Conservation (phyloP, 352 stramenopile species). For the Pythium scleroteichum region DNA sequence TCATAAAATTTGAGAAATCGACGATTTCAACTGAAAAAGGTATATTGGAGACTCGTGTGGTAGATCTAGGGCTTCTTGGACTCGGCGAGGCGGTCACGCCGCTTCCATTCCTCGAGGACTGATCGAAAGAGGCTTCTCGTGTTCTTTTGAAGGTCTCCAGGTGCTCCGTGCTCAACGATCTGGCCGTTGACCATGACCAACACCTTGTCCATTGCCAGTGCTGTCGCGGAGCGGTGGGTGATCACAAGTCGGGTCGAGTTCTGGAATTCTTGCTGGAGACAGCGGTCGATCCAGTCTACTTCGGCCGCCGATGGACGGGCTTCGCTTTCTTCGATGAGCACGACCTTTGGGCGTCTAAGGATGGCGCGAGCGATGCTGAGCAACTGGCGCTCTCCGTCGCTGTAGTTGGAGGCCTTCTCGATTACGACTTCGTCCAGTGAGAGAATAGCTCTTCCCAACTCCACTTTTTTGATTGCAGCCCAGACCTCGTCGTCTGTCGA, state of each 20-base stretch:
- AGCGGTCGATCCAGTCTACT: constrained; percentile 30
- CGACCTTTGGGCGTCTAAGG: constrained; percentile 71
- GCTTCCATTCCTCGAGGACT: constrained; percentile 60
- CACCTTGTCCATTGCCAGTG: constrained; percentile 95
- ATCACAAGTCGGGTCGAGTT: constrained; percentile 94
- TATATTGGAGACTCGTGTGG: not conserved
- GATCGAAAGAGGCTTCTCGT: constrained; percentile 50
- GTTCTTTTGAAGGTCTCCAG: constrained; percentile 79
- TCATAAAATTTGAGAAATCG: not conserved
- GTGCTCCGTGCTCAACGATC: constrained; percentile 87
- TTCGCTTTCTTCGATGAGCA: constrained; percentile 29
- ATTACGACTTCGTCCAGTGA: constrained; percentile 81
- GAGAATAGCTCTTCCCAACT: constrained; percentile 25
- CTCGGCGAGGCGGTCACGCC: constrained; percentile 10
- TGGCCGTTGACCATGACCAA: constrained; percentile 94
- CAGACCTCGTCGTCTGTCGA: constrained; percentile 56
- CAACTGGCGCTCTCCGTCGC: constrained; percentile 91
- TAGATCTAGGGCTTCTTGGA: constrained; percentile 24
- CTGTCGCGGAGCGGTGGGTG: constrained; percentile 96
- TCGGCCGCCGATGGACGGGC: not conserved
- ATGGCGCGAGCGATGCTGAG: constrained; percentile 93
- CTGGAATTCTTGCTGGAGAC: constrained; percentile 24
- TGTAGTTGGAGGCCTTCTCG: constrained; percentile 92
- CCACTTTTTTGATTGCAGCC: constrained; percentile 27
- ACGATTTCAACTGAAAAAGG: not conserved